phyloP scores from a whole-genome alignment of 2,329 filamentous ascomycete genomes.

The Xylaria sp. region DNA sequence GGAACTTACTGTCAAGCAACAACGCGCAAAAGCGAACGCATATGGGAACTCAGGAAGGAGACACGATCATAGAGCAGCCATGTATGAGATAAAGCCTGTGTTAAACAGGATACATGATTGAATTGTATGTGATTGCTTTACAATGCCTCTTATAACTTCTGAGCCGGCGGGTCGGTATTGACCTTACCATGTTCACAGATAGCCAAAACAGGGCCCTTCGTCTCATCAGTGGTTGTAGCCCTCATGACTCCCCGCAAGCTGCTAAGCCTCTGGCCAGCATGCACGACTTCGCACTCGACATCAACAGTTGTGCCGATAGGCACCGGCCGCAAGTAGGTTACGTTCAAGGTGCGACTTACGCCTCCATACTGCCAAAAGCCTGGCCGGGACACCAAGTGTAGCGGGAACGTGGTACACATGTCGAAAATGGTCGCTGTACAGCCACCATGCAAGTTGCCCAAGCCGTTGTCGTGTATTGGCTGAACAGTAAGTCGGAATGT shows the following conservation, averaged over 20 bases:
- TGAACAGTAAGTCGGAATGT: slow-evolving; percentile 62
- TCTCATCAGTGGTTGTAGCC: slow-evolving; percentile 49
- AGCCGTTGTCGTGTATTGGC: slow-evolving; percentile 62
- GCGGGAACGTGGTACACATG: slow-evolving; percentile 67
- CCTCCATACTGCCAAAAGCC: slow-evolving; percentile 72
- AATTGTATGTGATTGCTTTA: not conserved
- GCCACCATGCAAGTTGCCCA: slow-evolving; percentile 68
- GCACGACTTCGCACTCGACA: slow-evolving; percentile 59
- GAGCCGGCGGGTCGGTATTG: slow-evolving; percentile 56
- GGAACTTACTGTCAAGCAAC: no score
- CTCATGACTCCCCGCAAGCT: slow-evolving; percentile 59
- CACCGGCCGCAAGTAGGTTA: slow-evolving; percentile 74
- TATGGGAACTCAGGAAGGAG: not conserved
- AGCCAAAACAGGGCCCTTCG: slow-evolving; percentile 56
- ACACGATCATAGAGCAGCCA: not conserved
- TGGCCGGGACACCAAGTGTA: slow-evolving; percentile 65
- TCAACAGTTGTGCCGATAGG: slow-evolving; percentile 58
- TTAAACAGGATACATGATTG: no score
- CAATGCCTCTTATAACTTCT: slow-evolving; percentile 34
- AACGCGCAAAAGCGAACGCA: not conserved
- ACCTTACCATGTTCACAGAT: slow-evolving; percentile 65
- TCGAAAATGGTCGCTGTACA: slow-evolving; percentile 75
- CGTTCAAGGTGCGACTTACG: slow-evolving; percentile 72
- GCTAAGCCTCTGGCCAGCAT: slow-evolving; percentile 57
- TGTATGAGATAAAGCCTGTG: no score